Percentiles rank a stretch among this genome's conserved stretches.
Conservation (phyloP, 2,329 filamentous ascomycete species). For the Aspergillus ochraceoroseus region DNA sequence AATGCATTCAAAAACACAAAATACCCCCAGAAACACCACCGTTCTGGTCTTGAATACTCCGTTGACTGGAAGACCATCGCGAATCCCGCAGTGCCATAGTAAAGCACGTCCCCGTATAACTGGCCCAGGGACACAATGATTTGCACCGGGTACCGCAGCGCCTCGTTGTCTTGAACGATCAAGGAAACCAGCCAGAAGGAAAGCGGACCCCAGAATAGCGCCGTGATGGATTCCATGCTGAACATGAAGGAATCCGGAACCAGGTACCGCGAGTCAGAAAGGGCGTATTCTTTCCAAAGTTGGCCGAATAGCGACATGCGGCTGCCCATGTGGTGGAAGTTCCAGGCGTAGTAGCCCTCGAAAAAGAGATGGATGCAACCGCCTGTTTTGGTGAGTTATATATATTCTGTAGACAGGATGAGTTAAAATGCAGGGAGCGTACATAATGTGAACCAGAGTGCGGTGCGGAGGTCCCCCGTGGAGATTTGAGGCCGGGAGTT, state of each 20-base stretch:
- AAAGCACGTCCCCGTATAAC: conserved; percentile 56
- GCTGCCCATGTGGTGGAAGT: conserved; percentile 58
- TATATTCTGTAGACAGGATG: conserved; percentile 38
- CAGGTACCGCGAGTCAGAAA: conserved; percentile 77
- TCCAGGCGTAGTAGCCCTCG: conserved; percentile 71
- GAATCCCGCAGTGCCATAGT: conserved; percentile 56
- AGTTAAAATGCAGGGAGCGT: not conserved
- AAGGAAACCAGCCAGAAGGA: conserved; percentile 50
- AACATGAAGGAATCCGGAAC: conserved; percentile 71
- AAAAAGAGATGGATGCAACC: conserved; percentile 64
- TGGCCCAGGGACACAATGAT: conserved; percentile 55
- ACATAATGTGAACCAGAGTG: conserved; percentile 14
- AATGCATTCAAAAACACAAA: conserved; percentile 54
- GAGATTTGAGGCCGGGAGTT: conserved; percentile 8
- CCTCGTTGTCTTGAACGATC: conserved; percentile 43
- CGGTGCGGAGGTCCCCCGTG: conserved; percentile 2
- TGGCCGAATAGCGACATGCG: conserved; percentile 68
- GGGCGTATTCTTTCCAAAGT: conserved; percentile 82
- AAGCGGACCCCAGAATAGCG: conserved; percentile 40
- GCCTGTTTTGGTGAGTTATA: conserved; percentile 5
- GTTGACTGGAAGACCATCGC: conserved; percentile 34
- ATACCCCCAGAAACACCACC: conserved; percentile 57
- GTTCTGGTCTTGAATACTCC: conserved; percentile 54
- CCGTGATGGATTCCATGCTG: conserved; percentile 72
- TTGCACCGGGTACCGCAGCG: conserved; percentile 52